Conservation (phyloP, 2,329 filamentous ascomycete species). For the Nectriaceae sp. region DNA sequence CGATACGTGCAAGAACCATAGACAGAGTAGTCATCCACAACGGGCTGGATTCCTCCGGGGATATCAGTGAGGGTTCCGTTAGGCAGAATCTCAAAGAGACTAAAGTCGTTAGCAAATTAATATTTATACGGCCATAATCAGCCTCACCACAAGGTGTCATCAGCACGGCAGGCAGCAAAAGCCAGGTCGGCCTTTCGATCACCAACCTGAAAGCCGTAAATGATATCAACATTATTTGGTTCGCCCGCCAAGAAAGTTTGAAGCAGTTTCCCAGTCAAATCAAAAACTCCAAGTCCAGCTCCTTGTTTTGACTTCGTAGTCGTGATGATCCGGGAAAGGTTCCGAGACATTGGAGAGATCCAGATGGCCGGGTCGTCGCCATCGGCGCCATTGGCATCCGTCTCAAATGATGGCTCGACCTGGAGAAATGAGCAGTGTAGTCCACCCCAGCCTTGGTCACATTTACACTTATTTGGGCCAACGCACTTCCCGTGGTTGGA, state of each 20-base stretch:
- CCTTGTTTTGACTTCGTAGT: conserved; percentile 53
- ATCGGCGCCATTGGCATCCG: conserved; percentile 45
- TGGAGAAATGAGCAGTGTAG: conserved; percentile 47
- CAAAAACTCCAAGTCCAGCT: conserved; percentile 51
- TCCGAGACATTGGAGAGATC: conserved; percentile 43
- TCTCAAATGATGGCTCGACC: conserved; percentile 43
- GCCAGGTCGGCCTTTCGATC: too few species aligned
- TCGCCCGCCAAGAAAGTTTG: conserved; percentile 46
- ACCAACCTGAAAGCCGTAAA: too few species aligned
- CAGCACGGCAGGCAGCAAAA: too few species aligned
- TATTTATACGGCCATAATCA: too few species aligned
- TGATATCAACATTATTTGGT: too few species aligned
- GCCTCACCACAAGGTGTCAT: too few species aligned
- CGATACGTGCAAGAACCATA: too few species aligned
- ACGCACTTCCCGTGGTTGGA: conserved; percentile 43
- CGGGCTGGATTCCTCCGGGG: too few species aligned
- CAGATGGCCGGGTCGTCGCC: conserved; percentile 52
- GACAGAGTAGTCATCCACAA: too few species aligned
- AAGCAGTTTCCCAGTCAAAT: conserved; percentile 48
- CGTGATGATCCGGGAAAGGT: conserved; percentile 50
- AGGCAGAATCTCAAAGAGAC: too few species aligned
- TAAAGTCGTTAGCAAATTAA: too few species aligned
- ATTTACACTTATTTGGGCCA: conserved; percentile 43
- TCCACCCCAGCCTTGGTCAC: conserved; percentile 45
- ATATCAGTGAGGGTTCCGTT: too few species aligned